Evolutionary conservation across 75 land plant genomes (phyloP).

Genomic region (Pinus tabuliformis): DNA sequence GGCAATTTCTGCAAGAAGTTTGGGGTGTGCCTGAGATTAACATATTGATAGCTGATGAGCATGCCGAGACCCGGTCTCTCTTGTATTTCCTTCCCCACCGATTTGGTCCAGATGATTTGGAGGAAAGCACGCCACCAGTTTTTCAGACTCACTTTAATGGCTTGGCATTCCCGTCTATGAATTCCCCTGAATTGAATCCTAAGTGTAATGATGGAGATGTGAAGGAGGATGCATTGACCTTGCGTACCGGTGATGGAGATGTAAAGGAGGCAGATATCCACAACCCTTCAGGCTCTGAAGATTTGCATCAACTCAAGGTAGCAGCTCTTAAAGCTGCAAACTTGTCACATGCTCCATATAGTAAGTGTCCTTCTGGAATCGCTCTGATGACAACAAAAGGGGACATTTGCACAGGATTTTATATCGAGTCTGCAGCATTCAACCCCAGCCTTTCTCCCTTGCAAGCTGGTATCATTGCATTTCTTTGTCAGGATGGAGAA

Average conservation of each 20-base stretch:
- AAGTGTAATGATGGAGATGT: no score
- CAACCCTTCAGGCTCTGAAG: background rate
- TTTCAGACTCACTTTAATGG: background rate
- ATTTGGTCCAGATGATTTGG: no score
- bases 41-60: constrained; percentile 44
- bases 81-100: no score
- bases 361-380: constrained; percentile 79
- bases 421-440: constrained; percentile 92
- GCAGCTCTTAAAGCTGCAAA: constrained; percentile 83
- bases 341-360: constrained; percentile 89
- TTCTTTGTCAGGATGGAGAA: constrained; percentile 59
- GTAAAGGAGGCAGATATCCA: constrained; percentile 6
- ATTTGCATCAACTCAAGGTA: constrained; percentile 7
- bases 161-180: background rate
- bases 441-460: constrained; percentile 88
- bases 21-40: constrained; percentile 50
- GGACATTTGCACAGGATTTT: constrained; percentile 60
- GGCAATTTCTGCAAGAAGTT: constrained; percentile 96
- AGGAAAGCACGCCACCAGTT: no score
- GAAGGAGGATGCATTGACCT: background rate
- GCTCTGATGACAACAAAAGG: constrained; percentile 60
- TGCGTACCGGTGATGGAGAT: background rate
- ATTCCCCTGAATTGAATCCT: constrained; percentile 5
- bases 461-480: constrained; percentile 92
- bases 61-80: constrained; percentile 13